Conservation (phyloP, 2,329 filamentous ascomycete species). For the Lecanicillium sp. region DNA sequence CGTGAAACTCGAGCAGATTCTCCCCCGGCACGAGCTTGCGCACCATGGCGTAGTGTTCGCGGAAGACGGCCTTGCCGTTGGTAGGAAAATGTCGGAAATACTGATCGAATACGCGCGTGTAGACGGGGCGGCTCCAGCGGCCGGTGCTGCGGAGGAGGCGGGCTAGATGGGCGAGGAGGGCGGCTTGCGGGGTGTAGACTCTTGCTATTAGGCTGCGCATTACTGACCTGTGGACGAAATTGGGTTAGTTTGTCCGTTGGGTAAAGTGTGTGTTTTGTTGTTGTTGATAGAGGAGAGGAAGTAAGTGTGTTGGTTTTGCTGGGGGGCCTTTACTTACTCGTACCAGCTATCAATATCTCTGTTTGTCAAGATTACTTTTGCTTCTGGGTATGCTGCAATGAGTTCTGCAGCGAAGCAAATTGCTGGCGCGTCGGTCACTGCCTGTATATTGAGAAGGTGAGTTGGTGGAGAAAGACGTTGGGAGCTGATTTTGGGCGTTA, state of each 20-base stretch:
- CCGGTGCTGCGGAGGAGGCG: too few species aligned
- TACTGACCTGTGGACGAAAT: too few species aligned
- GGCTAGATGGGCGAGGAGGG: too few species aligned
- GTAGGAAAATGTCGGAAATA: too few species aligned
- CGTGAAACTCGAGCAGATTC: conserved; percentile 19
- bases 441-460: neutral
- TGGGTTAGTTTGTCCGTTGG: too few species aligned
- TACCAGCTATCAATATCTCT: conserved; percentile 2
- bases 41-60: conserved; percentile 20
- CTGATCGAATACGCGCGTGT: too few species aligned
- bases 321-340: neutral
- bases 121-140: too few species aligned
- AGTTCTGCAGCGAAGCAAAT: conserved; percentile 1
- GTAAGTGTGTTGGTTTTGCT: too few species aligned
- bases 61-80: neutral
- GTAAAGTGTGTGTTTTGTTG: too few species aligned
- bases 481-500: neutral
- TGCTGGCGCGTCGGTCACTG: conserved; percentile 1
- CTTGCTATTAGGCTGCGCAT: too few species aligned
- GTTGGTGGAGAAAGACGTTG: neutral
- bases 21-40: conserved; percentile 19
- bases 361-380: conserved; percentile 1
- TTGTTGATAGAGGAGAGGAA: too few species aligned
- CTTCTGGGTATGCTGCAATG: conserved; percentile 2
- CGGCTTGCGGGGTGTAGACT: too few species aligned